Evolutionary conservation across 306 rosid species (phyloP).

Genomic region (Inga leiocalycina): DNA sequence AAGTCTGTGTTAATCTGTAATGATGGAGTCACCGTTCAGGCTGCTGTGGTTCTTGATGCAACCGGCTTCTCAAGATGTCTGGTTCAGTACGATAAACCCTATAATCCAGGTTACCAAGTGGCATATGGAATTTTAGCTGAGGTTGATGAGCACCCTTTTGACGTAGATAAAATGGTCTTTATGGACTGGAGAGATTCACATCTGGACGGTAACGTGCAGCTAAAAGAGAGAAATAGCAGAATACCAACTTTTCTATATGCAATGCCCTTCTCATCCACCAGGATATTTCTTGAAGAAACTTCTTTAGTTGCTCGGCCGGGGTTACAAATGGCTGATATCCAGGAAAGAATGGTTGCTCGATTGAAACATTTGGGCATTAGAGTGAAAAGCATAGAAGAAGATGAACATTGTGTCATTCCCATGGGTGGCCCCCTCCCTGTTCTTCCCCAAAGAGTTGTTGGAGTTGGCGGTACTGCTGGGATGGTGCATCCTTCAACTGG

Average conservation of each 20-base stretch:
- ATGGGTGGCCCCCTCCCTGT: conserved; percentile 98
- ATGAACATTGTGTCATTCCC: conserved; percentile 93
- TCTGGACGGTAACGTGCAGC: conserved; percentile 48
- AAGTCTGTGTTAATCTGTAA: conserved; percentile 79
- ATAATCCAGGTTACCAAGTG: conserved; percentile 96
- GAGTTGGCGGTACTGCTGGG: conserved; percentile 99
- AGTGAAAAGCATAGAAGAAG: conserved; percentile 95
- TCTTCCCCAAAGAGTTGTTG: conserved; percentile 93
- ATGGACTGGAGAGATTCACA: conserved; percentile 99
- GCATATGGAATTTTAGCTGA: conserved; percentile 97
- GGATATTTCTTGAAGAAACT: conserved; percentile 95
- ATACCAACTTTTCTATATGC: conserved; percentile 95
- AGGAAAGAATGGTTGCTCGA: conserved; percentile 92
- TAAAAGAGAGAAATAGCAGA: conserved; percentile 75
- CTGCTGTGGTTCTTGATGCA: conserved; percentile 94
- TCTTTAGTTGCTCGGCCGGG: conserved; percentile 97
- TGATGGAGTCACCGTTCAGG: conserved; percentile 90
- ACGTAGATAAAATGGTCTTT: conserved; percentile 90
- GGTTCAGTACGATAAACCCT: conserved; percentile 89
- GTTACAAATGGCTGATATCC: conserved; percentile 76
- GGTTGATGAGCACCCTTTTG: conserved; percentile 92
- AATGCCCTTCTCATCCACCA: conserved; percentile 90
- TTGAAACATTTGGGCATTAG: conserved; percentile 82
- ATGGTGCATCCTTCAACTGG: conserved; percentile 99
- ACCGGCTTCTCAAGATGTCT: conserved; percentile 95